Conservation (phyloP, 148 eudicot species). For the Fallopia convolvulus region DNA sequence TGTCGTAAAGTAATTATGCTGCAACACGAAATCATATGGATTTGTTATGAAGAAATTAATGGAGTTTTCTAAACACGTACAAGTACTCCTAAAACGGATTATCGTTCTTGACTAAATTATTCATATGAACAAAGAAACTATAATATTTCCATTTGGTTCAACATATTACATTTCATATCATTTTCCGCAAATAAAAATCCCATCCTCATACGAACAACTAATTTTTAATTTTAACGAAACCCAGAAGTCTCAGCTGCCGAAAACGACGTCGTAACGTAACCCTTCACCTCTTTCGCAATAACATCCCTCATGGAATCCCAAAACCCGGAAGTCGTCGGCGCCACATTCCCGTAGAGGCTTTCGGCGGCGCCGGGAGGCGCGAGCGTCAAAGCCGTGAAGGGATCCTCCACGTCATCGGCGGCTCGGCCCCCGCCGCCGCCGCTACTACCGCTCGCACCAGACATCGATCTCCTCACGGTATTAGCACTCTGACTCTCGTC, state of each 20-base stretch:
- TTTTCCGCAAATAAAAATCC: not conserved
- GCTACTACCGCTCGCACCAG: not conserved
- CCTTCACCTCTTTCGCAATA: constrained; percentile 60
- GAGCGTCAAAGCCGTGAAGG: constrained; percentile 35
- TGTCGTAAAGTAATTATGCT: not conserved
- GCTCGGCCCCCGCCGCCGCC: not conserved
- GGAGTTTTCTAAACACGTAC: not conserved
- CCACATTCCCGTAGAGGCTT: constrained; percentile 13
- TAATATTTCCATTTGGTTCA: not conserved
- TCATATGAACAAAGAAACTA: not conserved
- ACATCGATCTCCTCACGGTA: not conserved
- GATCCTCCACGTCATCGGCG: constrained; percentile 24
- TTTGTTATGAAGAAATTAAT: not conserved
- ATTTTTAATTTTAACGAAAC: not conserved
- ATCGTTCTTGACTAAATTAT: not conserved
- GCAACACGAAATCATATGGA: not conserved
- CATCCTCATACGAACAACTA: not conserved
- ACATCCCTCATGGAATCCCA: constrained; percentile 59
- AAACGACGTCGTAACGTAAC: constrained; percentile 52
- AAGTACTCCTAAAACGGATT: not conserved
- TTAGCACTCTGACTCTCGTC: not conserved
- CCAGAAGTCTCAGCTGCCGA: not conserved
- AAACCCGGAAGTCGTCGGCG: constrained; percentile 26
- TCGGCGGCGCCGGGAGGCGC: constrained; percentile 31
- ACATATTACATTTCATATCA: not conserved